phyloP scores from a whole-genome alignment of 306 rosid genomes.

The Gleditsia sinensis region DNA sequence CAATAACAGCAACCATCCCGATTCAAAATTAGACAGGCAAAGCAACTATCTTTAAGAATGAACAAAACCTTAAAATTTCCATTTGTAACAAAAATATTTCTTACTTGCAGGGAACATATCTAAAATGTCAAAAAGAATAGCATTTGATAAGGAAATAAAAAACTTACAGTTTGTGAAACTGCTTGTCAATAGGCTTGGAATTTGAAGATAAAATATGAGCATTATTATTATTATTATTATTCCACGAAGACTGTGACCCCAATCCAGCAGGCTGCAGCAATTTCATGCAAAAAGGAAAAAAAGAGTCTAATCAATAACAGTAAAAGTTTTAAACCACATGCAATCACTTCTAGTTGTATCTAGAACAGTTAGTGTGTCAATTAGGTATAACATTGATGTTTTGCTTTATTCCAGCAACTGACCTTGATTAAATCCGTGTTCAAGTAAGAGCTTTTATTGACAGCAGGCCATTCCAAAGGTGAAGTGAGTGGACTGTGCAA shows the following conservation, averaged over 20 bases:
- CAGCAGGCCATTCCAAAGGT: constrained; percentile 58
- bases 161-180: constrained; percentile 79
- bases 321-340: constrained; percentile 24
- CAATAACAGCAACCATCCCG: not conserved
- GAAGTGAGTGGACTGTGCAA: constrained; percentile 45
- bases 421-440: constrained; percentile 25
- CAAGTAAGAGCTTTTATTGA: constrained; percentile 43
- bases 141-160: constrained; percentile 22
- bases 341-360: constrained; percentile 17
- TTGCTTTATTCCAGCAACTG: constrained; percentile 15
- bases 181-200: constrained; percentile 58
- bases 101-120: not conserved
- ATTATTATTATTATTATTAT: constrained; percentile 41
- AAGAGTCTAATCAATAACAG: constrained; percentile 15
- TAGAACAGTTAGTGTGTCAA: constrained; percentile 1
- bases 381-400: not conserved
- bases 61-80: constrained; percentile 19
- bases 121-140: constrained; percentile 12
- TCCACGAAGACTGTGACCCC: constrained; percentile 68
- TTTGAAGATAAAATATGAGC: constrained; percentile 43
- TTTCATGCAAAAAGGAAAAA: not conserved
- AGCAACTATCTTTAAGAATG: constrained; percentile 13
- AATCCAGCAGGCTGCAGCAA: constrained; percentile 61
- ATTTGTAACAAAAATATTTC: constrained; percentile 15
- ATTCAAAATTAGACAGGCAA: constrained; percentile 21